Conservation (phyloP, 495 filamentous ascomycete genomes). For the Articulospora tetracladia region DNA sequence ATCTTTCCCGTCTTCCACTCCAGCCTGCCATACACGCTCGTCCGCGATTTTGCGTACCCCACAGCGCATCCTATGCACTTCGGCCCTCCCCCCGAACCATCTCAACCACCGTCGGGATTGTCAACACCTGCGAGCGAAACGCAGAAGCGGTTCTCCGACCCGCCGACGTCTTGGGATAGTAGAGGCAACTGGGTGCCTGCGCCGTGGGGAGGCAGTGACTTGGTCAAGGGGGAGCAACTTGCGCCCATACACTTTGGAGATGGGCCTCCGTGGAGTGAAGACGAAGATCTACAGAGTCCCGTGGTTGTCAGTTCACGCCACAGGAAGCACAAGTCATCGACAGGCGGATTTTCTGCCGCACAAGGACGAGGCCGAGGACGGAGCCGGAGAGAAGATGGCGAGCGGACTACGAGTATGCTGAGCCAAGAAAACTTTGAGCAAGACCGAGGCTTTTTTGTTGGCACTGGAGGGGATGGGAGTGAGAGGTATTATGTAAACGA, state of each 20-base stretch:
- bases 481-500: conserved; percentile 75
- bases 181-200: conserved; percentile 36
- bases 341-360: conserved; percentile 34
- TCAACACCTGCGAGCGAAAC: conserved; percentile 83
- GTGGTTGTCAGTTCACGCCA: conserved; percentile 74
- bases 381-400: conserved; percentile 35
- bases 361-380: conserved; percentile 38
- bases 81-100: conserved; percentile 78
- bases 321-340: conserved; percentile 77
- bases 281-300: conserved; percentile 91
- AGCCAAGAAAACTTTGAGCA: conserved; percentile 39
- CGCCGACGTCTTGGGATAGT: conserved; percentile 59
- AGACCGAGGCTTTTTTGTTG: conserved; percentile 61
- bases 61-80: conserved; percentile 83
- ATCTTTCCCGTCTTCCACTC: conserved; percentile 83
- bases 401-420: conserved; percentile 35
- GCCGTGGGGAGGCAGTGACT: conserved; percentile 26
- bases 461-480: conserved; percentile 62
- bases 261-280: conserved; percentile 95
- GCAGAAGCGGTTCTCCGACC: conserved; percentile 74
- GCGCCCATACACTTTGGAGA: conserved; percentile 85
- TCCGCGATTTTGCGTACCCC: conserved; percentile 95
- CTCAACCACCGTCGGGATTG: conserved; percentile 61
- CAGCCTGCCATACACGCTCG: conserved; percentile 80
- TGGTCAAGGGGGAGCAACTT: conserved; percentile 56